Evolutionary conservation across 148 eudicot genomes (phyloP), one percentile per base, ranked within the genome.

Genomic region (Camellia sinensis): DNA sequence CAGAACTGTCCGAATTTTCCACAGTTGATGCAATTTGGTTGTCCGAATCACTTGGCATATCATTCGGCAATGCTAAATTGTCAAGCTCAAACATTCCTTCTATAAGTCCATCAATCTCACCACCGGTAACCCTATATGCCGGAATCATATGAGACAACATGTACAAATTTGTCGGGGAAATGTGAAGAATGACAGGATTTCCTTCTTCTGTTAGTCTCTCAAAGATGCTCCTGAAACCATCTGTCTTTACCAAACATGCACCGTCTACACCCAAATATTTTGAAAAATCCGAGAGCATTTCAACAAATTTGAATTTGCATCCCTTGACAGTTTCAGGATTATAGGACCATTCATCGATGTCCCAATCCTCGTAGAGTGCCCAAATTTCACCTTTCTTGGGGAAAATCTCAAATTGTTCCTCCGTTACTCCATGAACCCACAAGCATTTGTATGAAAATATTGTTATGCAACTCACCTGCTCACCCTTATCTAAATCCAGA

Each of bases 371-470:
- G 74, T 87, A 91, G 11, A 89, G 68, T 66, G 94, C 94, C 94
- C 94, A 91, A 78, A 91, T 81, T 68, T 91, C 94, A 77, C 88
- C 84, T 85, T 83, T 80, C 68, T 79, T 90, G 21, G 94, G 94
- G 79, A 80, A 84, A 69, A 91, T 85, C 79, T 78, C 84, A 57
- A 87, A 85, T 73, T 87, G 81, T 40, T 91, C 89, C 57, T 78
- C 72, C 18, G 87, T 89, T 21, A 76, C 48, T 54, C 85, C 83
- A 75, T 53, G 73, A 59, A 46, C 65, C 83, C 82, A 82, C 9
- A 75, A 63, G 72, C 87, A 85, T 6, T 76, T 57, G 76, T 79
- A 68, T 63, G 85, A 80, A 73, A 85, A 85, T 17, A 63, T 37
- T 11, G 18, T 71, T 41, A 78, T 66, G 67, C 44, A 57, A 54